phyloP scores from a whole-genome alignment of 2,329 filamentous ascomycete genomes.

The Phaeosphaeriaceae sp. region DNA sequence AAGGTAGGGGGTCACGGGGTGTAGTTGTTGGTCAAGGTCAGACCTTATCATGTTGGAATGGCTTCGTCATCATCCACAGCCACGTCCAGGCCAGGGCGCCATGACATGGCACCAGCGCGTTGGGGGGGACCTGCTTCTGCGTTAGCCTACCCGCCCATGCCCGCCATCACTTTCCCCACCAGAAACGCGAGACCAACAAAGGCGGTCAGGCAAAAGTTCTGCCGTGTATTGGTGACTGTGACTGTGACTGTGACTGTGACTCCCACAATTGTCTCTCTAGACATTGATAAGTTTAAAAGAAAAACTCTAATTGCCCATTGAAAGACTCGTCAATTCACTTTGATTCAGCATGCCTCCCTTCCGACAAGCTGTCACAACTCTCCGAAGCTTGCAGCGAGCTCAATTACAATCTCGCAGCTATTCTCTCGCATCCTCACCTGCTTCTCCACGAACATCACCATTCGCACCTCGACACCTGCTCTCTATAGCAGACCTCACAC shows the following conservation, averaged over 20 bases:
- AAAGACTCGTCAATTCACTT: slow-evolving; percentile 2
- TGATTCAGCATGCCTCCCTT: slow-evolving; percentile 39
- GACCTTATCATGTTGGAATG: background rate
- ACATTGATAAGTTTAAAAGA: slow-evolving; percentile 12
- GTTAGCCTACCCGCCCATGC: too few relatives aligned
- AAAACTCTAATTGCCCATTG: slow-evolving; percentile 12
- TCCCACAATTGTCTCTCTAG: slow-evolving; percentile 10
- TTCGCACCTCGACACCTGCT: slow-evolving; percentile 83
- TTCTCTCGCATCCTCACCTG: slow-evolving; percentile 36
- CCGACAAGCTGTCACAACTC: slow-evolving; percentile 35
- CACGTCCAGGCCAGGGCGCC: slow-evolving; percentile 13
- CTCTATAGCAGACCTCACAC: slow-evolving; percentile 84
- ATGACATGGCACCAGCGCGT: too few relatives aligned
- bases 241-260: slow-evolving; percentile 28
- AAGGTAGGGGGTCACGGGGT: too few relatives aligned
- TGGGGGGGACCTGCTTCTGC: slow-evolving; percentile 7
- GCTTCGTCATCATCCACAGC: slow-evolving; percentile 19
- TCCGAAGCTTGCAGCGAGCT: slow-evolving; percentile 41
- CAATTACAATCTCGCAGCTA: slow-evolving; percentile 28
- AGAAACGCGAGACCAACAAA: slow-evolving; percentile 8
- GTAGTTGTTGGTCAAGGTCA: too few relatives aligned
- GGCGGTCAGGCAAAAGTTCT: slow-evolving; percentile 26
- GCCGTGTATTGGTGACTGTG: slow-evolving; percentile 8
- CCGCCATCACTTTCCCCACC: too few relatives aligned
- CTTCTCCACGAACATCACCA: slow-evolving; percentile 57